Evolutionary conservation across 164 flowering plant genomes (phyloP).

Genomic region (Chimonanthus salicifolius): DNA sequence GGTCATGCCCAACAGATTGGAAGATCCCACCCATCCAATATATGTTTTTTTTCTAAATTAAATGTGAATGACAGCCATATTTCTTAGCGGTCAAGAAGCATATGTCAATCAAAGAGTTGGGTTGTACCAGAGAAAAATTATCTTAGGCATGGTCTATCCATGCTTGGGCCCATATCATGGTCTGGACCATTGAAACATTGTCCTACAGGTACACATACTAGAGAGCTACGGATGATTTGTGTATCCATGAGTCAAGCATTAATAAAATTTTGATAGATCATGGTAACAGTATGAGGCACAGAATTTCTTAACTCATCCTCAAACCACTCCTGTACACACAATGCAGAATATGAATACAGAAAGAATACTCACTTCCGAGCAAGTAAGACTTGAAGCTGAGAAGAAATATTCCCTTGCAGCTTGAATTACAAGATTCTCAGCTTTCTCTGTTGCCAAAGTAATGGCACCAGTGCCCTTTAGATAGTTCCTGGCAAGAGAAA

Average conservation of each 20-base stretch:
- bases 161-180: no score
- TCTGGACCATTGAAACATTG: no score
- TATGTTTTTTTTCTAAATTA: no score
- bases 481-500: constrained; percentile 92
- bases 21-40: not conserved
- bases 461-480: constrained; percentile 74
- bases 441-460: constrained; percentile 69
- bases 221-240: not conserved
- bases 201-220: not conserved
- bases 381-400: constrained; percentile 88
- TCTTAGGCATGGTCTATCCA: no score
- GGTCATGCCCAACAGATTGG: not conserved
- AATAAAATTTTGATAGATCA: not conserved
- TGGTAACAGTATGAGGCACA: not conserved
- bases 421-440: constrained; percentile 88
- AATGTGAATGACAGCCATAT: not conserved
- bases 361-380: constrained; percentile 68
- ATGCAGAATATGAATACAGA: not conserved
- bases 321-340: not conserved
- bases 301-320: not conserved
- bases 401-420: constrained; percentile 92
- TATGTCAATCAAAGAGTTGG: not conserved
- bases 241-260: not conserved
- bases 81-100: not conserved
- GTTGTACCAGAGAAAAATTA: not conserved